Percentiles rank a stretch among this genome's conserved stretches.
phyloP scores from a whole-genome alignment of 2,329 filamentous ascomycete genomes.

The Knufia fluminis region DNA sequence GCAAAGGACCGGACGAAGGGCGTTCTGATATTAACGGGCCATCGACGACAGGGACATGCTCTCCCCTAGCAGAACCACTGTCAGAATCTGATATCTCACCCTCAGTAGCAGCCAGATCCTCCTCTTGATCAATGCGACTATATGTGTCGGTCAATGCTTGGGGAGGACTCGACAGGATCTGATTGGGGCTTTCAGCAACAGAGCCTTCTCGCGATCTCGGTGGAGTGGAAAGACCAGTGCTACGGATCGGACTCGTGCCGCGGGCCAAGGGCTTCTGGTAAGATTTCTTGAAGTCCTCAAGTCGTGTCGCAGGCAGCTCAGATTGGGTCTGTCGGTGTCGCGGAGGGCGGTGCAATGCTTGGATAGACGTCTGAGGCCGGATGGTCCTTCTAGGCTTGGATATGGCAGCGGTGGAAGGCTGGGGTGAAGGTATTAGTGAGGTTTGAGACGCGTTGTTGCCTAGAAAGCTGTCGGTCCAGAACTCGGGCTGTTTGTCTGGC shows the following conservation, averaged over 20 bases:
- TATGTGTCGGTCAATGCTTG: conserved; percentile 33
- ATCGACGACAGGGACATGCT: not conserved
- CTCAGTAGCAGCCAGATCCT: conserved; percentile 29
- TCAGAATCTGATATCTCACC: conserved; percentile 23
- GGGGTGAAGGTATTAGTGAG: conserved; percentile 15
- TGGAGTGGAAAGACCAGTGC: conserved; percentile 18
- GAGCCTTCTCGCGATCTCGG: conserved; percentile 17
- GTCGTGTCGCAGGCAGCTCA: conserved; percentile 12
- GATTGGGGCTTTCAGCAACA: conserved; percentile 26
- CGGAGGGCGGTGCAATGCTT: conserved; percentile 26
- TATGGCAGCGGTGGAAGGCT: not conserved
- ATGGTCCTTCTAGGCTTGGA: conserved; percentile 10
- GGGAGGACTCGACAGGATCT: conserved; percentile 28
- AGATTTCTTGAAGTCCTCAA: not conserved
- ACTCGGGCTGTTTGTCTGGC: conserved; percentile 13
- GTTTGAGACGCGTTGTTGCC: conserved; percentile 18
- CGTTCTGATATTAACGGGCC: not conserved
- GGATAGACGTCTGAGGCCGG: conserved; percentile 23
- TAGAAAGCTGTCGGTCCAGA: conserved; percentile 24
- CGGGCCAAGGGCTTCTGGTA: conserved; percentile 11
- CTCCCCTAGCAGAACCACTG: conserved; percentile 22
- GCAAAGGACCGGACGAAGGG: not conserved
- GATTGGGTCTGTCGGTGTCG: conserved; percentile 9
- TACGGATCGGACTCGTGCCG: conserved; percentile 26
- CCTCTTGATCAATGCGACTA: conserved; percentile 31